Percentiles rank a stretch among this genome's conserved stretches.
Evolutionary conservation across 768 basidiomycete genomes (phyloP).

Genomic region (Suillus hirtellus): DNA sequence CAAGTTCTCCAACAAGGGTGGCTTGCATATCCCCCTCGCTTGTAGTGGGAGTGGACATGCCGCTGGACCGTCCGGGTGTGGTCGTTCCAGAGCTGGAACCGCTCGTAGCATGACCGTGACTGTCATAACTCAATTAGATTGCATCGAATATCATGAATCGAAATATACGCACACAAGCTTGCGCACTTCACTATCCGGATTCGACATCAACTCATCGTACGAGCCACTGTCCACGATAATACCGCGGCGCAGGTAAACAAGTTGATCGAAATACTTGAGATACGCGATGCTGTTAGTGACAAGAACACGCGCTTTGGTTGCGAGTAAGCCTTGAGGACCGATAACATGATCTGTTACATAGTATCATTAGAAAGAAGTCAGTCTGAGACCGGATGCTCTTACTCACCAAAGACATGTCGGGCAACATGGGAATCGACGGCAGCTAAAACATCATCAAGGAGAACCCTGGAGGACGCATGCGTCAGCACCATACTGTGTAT

Average conservation of each 20-base stretch:
- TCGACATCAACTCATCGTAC: conserved; percentile 58
- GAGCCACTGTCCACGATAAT: conserved; percentile 78
- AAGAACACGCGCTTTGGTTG: conserved; percentile 79
- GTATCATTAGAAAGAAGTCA: conserved; percentile 1
- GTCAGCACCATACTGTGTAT: conserved; percentile 3
- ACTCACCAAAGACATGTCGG: conserved; percentile 75
- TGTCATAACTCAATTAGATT: conserved; percentile 17
- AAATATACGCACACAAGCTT: conserved; percentile 66
- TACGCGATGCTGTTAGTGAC: conserved; percentile 91
- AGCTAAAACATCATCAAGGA: conserved; percentile 89
- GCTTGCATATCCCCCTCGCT: conserved; percentile 24
- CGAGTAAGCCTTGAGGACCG: conserved; percentile 80
- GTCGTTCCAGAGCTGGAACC: conserved; percentile 47
- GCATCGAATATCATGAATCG: not conserved
- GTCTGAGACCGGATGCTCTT: not conserved
- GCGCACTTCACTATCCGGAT: conserved; percentile 63
- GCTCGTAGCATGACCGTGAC: conserved; percentile 48
- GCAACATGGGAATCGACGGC: conserved; percentile 88
- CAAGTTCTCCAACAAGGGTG: conserved; percentile 27
- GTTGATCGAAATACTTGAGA: conserved; percentile 71
- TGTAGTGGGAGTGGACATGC: conserved; percentile 20
- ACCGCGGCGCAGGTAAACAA: conserved; percentile 76
- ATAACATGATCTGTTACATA: conserved; percentile 69
- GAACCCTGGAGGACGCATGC: conserved; percentile 42
- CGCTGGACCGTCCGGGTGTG: conserved; percentile 47